A percentile compares a stretch with the other conserved stretches of the same genome.
Conservation (phyloP, 768 basidiomycete genomes). For the Trichaptum fuscoviolaceum region DNA sequence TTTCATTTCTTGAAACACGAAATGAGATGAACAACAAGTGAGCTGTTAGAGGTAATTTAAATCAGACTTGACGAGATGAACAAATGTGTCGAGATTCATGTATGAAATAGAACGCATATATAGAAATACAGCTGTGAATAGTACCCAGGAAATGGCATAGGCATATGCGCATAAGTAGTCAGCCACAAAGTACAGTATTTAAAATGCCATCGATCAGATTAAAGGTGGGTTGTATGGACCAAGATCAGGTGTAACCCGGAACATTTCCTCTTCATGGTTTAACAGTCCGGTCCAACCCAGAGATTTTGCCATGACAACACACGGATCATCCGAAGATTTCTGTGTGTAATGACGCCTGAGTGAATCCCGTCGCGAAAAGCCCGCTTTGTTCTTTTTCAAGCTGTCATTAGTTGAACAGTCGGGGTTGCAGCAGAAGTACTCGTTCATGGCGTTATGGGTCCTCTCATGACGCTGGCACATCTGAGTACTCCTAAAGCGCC, state of each 20-base stretch:
- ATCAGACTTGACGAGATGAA: not conserved
- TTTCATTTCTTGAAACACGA: not conserved
- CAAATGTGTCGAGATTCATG: not conserved
- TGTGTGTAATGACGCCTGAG: not conserved
- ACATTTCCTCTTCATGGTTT: not conserved
- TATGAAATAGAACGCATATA: not conserved
- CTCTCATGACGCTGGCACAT: not conserved
- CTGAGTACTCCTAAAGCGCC: not conserved
- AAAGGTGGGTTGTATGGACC: not conserved
- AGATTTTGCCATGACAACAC: not conserved
- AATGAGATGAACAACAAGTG: not conserved
- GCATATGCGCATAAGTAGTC: not conserved
- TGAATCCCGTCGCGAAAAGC: not conserved
- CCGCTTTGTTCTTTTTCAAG: not conserved
- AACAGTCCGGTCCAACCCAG: not conserved
- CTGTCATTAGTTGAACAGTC: not conserved
- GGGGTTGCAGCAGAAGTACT: not conserved
- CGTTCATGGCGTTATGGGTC: not conserved
- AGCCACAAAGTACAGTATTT: not conserved
- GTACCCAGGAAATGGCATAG: too few relatives aligned
- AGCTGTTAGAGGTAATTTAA: not conserved
- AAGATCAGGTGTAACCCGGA: not conserved
- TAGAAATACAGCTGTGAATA: too few relatives aligned
- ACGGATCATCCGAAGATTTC: not conserved
- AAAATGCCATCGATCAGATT: not conserved